A percentile compares a stretch with the other conserved stretches of the same genome.
Conservation (phyloP, 305 asterid genomes). For the Solanum hybrid region DNA sequence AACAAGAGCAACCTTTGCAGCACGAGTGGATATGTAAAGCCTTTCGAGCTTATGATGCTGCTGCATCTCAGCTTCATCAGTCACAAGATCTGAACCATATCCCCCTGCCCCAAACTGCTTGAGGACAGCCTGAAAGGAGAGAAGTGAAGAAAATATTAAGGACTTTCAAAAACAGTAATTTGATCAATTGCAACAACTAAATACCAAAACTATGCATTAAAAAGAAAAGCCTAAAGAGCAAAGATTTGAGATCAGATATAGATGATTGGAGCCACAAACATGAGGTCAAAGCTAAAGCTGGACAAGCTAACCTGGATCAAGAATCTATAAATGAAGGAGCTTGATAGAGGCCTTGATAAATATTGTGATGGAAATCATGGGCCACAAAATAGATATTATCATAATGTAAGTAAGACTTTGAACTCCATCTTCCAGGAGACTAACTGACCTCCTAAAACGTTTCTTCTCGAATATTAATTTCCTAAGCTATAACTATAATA, state of each 20-base stretch:
- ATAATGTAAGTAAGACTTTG: background rate
- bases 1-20: constrained; percentile 64
- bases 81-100: constrained; percentile 66
- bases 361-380: background rate
- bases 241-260: background rate
- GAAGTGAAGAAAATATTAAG: constrained; percentile 8
- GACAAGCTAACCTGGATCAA: background rate
- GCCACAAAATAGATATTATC: background rate
- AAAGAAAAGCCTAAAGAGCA: background rate
- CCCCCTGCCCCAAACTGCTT: constrained; percentile 84
- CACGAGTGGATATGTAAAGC: constrained; percentile 93
- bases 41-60: constrained; percentile 98
- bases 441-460: background rate
- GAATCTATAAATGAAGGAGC: background rate
- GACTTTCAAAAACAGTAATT: background rate
- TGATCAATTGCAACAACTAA: background rate
- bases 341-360: background rate
- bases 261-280: background rate
- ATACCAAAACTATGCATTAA: background rate
- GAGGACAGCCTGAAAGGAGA: constrained; percentile 67
- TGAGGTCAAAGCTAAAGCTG: background rate
- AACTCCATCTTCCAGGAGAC: background rate
- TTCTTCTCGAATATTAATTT: background rate
- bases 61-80: constrained; percentile 81
- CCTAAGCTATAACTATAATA: background rate